phyloP scores from a whole-genome alignment of 73 alveolate species.

The Symbiodinium pilosum region DNA sequence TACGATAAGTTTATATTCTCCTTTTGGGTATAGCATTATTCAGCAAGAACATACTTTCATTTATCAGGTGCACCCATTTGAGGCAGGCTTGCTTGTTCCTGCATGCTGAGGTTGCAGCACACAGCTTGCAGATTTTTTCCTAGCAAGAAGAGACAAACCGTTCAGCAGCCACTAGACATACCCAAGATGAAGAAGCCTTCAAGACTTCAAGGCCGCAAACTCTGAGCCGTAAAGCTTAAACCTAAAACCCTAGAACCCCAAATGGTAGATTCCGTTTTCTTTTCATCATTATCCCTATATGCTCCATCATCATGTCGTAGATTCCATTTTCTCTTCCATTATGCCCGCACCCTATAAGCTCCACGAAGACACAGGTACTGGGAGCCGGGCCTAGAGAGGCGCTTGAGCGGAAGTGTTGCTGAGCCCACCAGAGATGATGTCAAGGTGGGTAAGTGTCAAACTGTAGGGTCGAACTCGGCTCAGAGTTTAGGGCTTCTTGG shows the following conservation, averaged over 20 bases:
- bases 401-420: neutral
- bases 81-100: too few relatives aligned
- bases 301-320: too few relatives aligned
- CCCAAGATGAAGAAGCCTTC: neutral
- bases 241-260: too few relatives aligned
- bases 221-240: neutral
- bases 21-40: too few relatives aligned
- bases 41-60: too few relatives aligned
- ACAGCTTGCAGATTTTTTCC: neutral
- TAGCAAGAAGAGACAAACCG: neutral
- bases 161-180: neutral
- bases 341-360: too few relatives aligned
- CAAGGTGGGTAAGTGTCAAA: neutral
- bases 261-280: too few relatives aligned
- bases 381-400: neutral
- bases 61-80: too few relatives aligned
- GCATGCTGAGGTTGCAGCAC: too few relatives aligned
- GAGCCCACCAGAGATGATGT: neutral
- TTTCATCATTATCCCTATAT: too few relatives aligned
- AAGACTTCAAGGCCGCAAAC: neutral
- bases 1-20: too few relatives aligned
- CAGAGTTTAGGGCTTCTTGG: neutral
- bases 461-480: neutral
- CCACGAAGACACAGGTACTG: neutral
- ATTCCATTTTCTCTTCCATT: too few relatives aligned